Evolutionary conservation across 805 yeast species (phyloP).

Genomic region (Tetrapisispora fleetii): DNA sequence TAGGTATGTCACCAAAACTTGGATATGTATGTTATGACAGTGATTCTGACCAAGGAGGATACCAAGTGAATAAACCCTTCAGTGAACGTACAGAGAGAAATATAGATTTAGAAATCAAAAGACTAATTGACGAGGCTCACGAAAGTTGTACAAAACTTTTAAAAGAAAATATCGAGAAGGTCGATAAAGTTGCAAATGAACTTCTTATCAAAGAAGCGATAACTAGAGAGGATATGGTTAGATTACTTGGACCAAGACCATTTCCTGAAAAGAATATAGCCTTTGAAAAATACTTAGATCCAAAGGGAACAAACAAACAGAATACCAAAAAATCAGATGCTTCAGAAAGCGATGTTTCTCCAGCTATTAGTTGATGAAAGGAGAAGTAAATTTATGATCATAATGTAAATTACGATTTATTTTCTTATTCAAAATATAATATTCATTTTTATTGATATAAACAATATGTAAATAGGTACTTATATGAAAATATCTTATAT

Average conservation of each 20-base stretch:
- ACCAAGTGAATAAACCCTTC: constrained; percentile 63
- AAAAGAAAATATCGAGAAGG: constrained; percentile 59
- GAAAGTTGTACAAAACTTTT: constrained; percentile 58
- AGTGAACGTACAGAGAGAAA: constrained; percentile 75
- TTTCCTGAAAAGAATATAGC: constrained; percentile 86
- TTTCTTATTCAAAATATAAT: not conserved
- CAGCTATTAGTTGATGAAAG: constrained; percentile 7
- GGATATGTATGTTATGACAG: constrained; percentile 71
- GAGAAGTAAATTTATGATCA: not conserved
- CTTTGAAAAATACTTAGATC: constrained; percentile 74
- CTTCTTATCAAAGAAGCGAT: constrained; percentile 79
- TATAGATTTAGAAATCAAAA: constrained; percentile 76
- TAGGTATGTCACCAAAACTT: constrained; percentile 83
- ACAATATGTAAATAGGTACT: not conserved
- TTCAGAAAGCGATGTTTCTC: constrained; percentile 3
- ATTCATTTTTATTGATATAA: not conserved
- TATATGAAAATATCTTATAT: constrained; percentile 1
- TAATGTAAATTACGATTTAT: not conserved
- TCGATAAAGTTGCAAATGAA: constrained; percentile 80
- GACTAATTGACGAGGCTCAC: constrained; percentile 70
- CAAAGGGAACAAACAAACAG: constrained; percentile 8
- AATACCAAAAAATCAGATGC: not conserved
- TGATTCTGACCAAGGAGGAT: constrained; percentile 24
- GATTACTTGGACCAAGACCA: constrained; percentile 84
- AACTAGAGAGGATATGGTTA: constrained; percentile 88